phyloP scores from a whole-genome alignment of 768 basidiomycete genomes.

The Lactarius tabidus region DNA sequence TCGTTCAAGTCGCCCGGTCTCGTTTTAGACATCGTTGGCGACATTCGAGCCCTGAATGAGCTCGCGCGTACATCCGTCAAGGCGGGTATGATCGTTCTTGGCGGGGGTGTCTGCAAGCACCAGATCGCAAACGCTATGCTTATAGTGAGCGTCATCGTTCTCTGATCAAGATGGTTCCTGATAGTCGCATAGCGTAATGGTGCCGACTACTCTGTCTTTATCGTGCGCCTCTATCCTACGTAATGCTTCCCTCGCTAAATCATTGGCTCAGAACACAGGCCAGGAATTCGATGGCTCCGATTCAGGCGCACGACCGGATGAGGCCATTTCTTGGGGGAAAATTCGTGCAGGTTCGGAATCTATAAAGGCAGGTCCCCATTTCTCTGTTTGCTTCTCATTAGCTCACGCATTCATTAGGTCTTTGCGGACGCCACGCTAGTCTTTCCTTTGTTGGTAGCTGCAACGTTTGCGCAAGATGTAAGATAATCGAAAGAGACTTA shows the following conservation, averaged over 20 bases:
- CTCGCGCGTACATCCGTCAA: conserved; percentile 79
- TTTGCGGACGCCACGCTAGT: conserved; percentile 97
- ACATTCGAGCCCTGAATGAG: conserved; percentile 91
- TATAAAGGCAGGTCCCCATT: conserved; percentile 55
- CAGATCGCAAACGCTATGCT: conserved; percentile 99
- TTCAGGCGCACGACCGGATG: conserved; percentile 94
- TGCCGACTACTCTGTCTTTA: conserved; percentile 95
- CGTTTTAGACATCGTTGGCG: conserved; percentile 88
- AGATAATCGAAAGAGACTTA: not conserved
- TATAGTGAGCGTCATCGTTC: conserved; percentile 55
- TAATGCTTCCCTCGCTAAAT: conserved; percentile 1
- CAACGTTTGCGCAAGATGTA: conserved; percentile 71
- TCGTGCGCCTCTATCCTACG: conserved; percentile 47
- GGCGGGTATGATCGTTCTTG: conserved; percentile 97
- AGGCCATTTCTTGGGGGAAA: conserved; percentile 98
- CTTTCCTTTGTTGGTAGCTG: conserved; percentile 92
- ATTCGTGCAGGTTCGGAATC: conserved; percentile 82
- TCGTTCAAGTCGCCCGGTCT: conserved; percentile 86
- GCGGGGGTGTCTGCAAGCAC: conserved; percentile 98
- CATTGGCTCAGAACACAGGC: conserved; percentile 73
- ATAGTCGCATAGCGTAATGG: conserved; percentile 74
- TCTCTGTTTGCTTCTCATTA: not conserved
- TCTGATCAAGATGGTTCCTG: conserved; percentile 19
- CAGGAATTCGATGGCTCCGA: conserved; percentile 99
- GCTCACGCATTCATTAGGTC: conserved; percentile 40